phyloP scores from a whole-genome alignment of 2,329 filamentous ascomycete species.

The Ophiostoma sp. region DNA sequence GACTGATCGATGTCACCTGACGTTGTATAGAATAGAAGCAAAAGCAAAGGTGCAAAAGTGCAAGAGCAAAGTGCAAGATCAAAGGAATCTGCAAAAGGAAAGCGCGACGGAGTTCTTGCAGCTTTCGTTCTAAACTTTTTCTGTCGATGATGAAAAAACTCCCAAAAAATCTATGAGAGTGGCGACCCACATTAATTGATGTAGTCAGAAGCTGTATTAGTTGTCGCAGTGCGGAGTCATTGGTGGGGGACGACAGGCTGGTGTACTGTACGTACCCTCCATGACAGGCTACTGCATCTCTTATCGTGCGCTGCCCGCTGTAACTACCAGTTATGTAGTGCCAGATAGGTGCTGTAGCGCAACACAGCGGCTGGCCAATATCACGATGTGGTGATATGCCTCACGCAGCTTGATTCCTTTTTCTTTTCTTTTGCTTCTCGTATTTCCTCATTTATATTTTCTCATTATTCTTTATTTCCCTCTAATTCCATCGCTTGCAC shows the following conservation, averaged over 20 bases:
- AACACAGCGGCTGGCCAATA: background rate
- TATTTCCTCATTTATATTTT: background rate
- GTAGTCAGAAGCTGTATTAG: conserved; percentile 9
- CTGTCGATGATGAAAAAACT: conserved; percentile 2
- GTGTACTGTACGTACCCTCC: background rate
- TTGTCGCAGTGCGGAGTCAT: background rate
- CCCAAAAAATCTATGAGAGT: conserved; percentile 3
- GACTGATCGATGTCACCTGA: background rate
- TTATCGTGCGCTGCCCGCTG: background rate
- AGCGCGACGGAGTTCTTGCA: conserved; percentile 22
- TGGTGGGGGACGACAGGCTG: conserved; percentile 8
- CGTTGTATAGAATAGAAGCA: background rate
- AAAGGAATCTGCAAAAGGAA: background rate
- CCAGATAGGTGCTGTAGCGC: background rate
- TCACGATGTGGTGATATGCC: conserved; percentile 7
- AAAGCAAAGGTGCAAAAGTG: background rate
- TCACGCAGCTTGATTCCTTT: background rate
- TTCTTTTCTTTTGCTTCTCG: background rate
- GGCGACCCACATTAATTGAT: conserved; percentile 12
- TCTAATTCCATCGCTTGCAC: background rate
- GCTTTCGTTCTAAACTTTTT: background rate
- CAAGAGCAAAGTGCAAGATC: background rate
- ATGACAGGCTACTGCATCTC: background rate
- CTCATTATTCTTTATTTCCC: background rate
- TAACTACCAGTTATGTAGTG: background rate